Evolutionary conservation across 768 basidiomycete species (phyloP).

Genomic region (Rossbeevera mucosa): DNA sequence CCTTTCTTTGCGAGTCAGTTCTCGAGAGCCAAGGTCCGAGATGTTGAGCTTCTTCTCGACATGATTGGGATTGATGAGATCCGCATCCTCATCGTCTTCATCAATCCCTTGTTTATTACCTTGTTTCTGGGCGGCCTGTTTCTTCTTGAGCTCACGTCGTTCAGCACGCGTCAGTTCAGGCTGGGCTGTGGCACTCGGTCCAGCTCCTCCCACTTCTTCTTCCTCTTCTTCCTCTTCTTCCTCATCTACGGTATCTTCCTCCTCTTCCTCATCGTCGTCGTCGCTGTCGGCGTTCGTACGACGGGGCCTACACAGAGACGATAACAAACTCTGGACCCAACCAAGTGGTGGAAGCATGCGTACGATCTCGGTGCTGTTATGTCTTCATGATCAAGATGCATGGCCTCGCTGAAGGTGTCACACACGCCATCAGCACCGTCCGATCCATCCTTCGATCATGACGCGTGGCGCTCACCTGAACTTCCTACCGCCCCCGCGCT

Average conservation of each 20-base stretch:
- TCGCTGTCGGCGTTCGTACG: constrained; percentile 31
- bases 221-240: constrained; percentile 41
- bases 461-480: constrained; percentile 54
- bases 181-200: constrained; percentile 27
- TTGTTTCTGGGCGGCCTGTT: constrained; percentile 51
- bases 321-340: constrained; percentile 12
- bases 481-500: constrained; percentile 82
- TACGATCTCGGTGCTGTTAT: constrained; percentile 50
- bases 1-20: constrained; percentile 66
- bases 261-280: constrained; percentile 39
- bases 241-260: constrained; percentile 41
- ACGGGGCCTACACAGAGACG: constrained; percentile 11
- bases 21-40: constrained; percentile 62
- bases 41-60: constrained; percentile 71
- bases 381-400: constrained; percentile 55
- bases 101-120: constrained; percentile 35
- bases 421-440: constrained; percentile 6
- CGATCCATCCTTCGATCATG: constrained; percentile 5
- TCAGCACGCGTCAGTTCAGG: constrained; percentile 68
- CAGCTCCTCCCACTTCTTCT: constrained; percentile 34
- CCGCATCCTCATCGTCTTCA: constrained; percentile 59
- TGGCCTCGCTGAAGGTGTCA: constrained; percentile 44
- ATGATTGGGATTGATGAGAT: constrained; percentile 78
- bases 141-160: constrained; percentile 80
- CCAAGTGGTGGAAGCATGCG: constrained; percentile 16